Evolutionary conservation across 164 flowering plant species (phyloP).

Genomic region (Hamamelis virginiana): DNA sequence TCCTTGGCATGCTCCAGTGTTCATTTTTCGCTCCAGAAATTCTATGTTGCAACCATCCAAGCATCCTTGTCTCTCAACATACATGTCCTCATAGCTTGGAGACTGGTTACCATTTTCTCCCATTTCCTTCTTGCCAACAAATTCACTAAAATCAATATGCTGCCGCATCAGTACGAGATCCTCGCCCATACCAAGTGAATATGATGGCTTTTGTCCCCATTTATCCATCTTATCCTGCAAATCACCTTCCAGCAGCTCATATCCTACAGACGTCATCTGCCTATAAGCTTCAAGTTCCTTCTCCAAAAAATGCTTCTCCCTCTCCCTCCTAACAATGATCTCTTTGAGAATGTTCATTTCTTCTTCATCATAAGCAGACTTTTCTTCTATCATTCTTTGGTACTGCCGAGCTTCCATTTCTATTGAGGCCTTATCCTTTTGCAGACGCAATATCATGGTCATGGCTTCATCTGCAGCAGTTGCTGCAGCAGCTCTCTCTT

Average conservation of each 20-base stretch:
- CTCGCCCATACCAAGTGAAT: constrained; percentile 29
- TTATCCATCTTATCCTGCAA: constrained; percentile 16
- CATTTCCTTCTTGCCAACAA: constrained; percentile 31
- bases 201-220: constrained; percentile 6
- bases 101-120: constrained; percentile 8
- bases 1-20: constrained; percentile 16
- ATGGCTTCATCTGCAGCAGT: constrained; percentile 87
- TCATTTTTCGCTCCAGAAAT: constrained; percentile 18
- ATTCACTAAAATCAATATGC: constrained; percentile 26
- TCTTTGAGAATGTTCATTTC: constrained; percentile 85
- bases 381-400: constrained; percentile 76
- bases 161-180: constrained; percentile 45
- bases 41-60: constrained; percentile 24
- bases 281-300: constrained; percentile 73
- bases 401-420: constrained; percentile 87
- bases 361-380: constrained; percentile 75
- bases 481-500: constrained; percentile 88
- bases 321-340: constrained; percentile 70
- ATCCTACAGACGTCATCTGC: constrained; percentile 28
- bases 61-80: constrained; percentile 34
- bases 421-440: constrained; percentile 77
- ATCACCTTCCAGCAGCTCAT: constrained; percentile 30
- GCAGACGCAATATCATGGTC: constrained; percentile 87
- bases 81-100: constrained; percentile 13
- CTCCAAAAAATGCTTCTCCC: constrained; percentile 73